Evolutionary conservation across 768 basidiomycete species (phyloP).

Genomic region (Dictyophora rubrovolvata): DNA sequence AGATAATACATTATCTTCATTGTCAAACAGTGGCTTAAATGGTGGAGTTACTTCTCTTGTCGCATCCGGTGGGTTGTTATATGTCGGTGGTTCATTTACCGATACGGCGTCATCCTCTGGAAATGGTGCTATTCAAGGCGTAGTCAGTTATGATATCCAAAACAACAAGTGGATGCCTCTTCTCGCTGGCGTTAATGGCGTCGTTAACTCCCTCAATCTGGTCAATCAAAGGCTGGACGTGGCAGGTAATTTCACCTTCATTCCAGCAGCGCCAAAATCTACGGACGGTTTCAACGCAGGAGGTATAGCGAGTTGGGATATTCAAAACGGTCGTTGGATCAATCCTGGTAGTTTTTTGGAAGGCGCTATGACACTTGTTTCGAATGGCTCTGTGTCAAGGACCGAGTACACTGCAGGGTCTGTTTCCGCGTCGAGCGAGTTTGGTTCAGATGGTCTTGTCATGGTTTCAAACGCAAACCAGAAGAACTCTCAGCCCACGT

Average conservation of each 20-base stretch:
- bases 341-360: constrained; percentile 65
- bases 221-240: constrained; percentile 45
- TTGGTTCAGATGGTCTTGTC: constrained; percentile 73
- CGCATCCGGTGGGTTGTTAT: constrained; percentile 55
- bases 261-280: constrained; percentile 23
- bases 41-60: constrained; percentile 63
- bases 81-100: constrained; percentile 81
- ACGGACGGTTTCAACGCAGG: constrained; percentile 29
- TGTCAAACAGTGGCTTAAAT: constrained; percentile 66
- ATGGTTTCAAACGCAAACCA: constrained; percentile 55
- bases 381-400: constrained; percentile 47
- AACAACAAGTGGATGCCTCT: constrained; percentile 59
- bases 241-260: constrained; percentile 64
- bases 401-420: constrained; percentile 64
- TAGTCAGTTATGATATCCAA: constrained; percentile 64
- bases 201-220: constrained; percentile 52
- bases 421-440: constrained; percentile 42
- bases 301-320: constrained; percentile 74
- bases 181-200: constrained; percentile 65
- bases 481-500: constrained; percentile 37
- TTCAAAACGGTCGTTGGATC: constrained; percentile 50
- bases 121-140: constrained; percentile 40
- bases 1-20: constrained; percentile 39
- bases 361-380: constrained; percentile 60
- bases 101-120: constrained; percentile 50